Evolutionary conservation across 2,329 filamentous ascomycete species (phyloP), one percentile per base, ranked within the genome.

Genomic region (Penicillium sp.): DNA sequence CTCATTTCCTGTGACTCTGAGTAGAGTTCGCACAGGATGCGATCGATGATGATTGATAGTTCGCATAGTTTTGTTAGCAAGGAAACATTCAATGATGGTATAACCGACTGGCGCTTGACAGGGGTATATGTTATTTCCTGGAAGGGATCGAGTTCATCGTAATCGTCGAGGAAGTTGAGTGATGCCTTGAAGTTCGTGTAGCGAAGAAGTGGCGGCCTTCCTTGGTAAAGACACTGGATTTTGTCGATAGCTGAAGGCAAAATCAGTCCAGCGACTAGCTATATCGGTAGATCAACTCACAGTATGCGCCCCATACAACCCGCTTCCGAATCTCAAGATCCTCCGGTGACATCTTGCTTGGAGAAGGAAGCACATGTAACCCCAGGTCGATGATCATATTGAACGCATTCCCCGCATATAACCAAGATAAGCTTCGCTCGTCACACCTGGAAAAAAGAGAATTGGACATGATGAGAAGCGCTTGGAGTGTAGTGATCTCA

Each of bases 401-500:
- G 55, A 82, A 80, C 0, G 82, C 81, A 19, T 79, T 72, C 1
- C 81, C 82, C 14, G 78, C 72, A 56, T 84, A 84, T 1, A 84
- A 61, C 82, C 82, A 85, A 1, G 80, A 77, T 7, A 78, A 74
- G 58, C 80, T 82, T 46, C 77, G 70, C 59, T 84, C 80, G 52
- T 83, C 81, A 21, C 82, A 77, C 13, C 79, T 69, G 0, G 81
- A 76, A 57, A 83, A 84, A 0, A 84, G 65, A 0, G 80, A 79
- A 43, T 79, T 80, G 0, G 78, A 77, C 76, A 84, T 80, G 2
- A 83, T 72, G 0, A 85, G 68, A 31, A 84, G 63, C 0, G 80
- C 82, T 60, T 83, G 80, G 5, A 84, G 80, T 0, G 82, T 84
- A 0, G 82, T 82, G 11, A 84, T 78, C 2, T 79, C 75, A 57